A percentile compares a stretch with the other conserved stretches of the same genome.
Conservation (phyloP, 208 protist species). For the Borovskyia barvae region DNA sequence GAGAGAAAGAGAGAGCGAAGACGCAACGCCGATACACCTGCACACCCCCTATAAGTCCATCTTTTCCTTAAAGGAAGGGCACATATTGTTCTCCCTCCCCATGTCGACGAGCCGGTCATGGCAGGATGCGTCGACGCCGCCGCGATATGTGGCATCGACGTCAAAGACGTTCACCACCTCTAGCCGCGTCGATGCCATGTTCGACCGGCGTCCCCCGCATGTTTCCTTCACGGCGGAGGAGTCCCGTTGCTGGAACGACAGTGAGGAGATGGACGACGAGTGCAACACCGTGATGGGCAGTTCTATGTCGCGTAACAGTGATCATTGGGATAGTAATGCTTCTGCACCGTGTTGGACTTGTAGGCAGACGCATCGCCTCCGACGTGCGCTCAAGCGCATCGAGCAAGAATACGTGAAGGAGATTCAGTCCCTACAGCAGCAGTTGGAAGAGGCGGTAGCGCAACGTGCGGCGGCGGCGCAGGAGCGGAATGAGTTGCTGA, state of each 20-base stretch:
- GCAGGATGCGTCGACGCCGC: constrained; percentile 14
- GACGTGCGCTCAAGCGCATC: constrained; percentile 16
- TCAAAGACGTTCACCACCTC: background rate
- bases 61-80: background rate
- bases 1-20: too few species aligned
- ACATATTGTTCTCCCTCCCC: too few species aligned
- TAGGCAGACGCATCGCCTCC: constrained; percentile 16
- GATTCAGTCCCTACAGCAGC: constrained; percentile 16
- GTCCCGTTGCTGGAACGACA: too few species aligned
- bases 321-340: background rate
- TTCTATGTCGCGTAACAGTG: background rate
- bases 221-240: constrained; percentile 2
- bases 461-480: constrained; percentile 14
- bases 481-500: constrained; percentile 27
- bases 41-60: background rate
- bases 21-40: too few species aligned
- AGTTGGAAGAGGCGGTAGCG: constrained; percentile 10
- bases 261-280: background rate
- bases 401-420: constrained; percentile 14
- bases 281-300: background rate
- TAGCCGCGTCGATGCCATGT: constrained; percentile 21
- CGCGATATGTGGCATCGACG: constrained; percentile 2
- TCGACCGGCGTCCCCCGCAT: constrained; percentile 2
- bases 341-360: constrained; percentile 5
- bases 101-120: constrained; percentile 1